Evolutionary conservation across 306 rosid species (phyloP), one percentile per base, ranked within the genome.

Genomic region (Pyrus pyrifolia): DNA sequence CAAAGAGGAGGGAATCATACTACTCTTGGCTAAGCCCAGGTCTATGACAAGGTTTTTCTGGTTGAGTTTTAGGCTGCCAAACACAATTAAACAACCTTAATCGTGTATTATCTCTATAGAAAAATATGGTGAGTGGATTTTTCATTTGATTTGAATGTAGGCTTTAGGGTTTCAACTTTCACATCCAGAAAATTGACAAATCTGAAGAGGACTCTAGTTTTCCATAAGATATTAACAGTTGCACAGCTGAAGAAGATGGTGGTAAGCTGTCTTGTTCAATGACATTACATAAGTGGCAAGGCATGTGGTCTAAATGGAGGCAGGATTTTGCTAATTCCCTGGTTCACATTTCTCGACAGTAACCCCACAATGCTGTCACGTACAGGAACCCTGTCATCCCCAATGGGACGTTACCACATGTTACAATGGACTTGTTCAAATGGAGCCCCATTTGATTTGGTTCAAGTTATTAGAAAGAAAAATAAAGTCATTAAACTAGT

Each of bases 261-360:
- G 88, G 88, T 81, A 86, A 79, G 88, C 55, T 85, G 90, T 86
- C 88, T 30, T 74, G 66, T 76, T 90, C 81, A 85, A 78, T 81
- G 76, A 68, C 76, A 80, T 31, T 40, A 78, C 84, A 82, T 81
- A 83, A 88, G 91, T 79, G 82, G 90, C 83, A 83, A 85, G 75
- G 76, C 86, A 86, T 86, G 91, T 88, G 96, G 87, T 85, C 87
- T 85, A 79, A 78, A 78, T 21, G 81, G 85, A 79, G 85, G 87
- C 84, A 85, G 87, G 83, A 88, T 44, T 70, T 49, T 78, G 77
- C 83, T 85, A 78, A 86, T 78, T 70, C 49, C 44, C 44, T 83
- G 92, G 87, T 83, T 90, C 93, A 85, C 75, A 13, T 80, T 73
- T 82, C 38, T 74, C 57, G 77, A 51, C 79, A 64, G 53, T 64